Evolutionary conservation across 768 basidiomycete genomes (phyloP), one percentile per base, ranked within the genome.

Genomic region (Lactifluus pinguis): DNA sequence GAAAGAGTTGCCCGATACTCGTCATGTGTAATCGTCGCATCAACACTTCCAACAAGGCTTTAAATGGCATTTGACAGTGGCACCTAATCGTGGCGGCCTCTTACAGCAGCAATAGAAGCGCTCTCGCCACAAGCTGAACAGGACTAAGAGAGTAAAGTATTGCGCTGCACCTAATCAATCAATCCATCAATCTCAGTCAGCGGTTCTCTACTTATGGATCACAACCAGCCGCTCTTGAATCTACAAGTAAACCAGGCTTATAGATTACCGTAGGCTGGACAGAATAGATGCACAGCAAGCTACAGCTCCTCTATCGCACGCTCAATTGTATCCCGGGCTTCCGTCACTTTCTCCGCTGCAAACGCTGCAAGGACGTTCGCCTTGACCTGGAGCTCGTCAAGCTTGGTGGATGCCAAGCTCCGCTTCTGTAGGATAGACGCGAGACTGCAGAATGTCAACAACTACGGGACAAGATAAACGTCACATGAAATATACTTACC

Each of bases 301-400:
- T 63, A 69, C 53, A 69, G 61, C 44, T 69, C 66, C 42, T 59
- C 68, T 14, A 55, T 54, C 34, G 61, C 67, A 47, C 64, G 63
- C 45, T 59, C 66, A 17, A 68, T 57, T 2, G 56, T 57, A 45
- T 67, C 70, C 66, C 71, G 66, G 15, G 58, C 69, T 62, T 72
- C 70, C 42, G 65, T 69, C 11, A 65, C 68, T 63, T 74, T 72
- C 55, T 75, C 66, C 9, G 57, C 69, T 32, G 70, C 69, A 60
- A 92, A 92, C 0, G 87, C 82, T 15, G 74, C 71, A 51, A 93
- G 80, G 67, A 98, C 82, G 76, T 98, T 98, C 56, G 83, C 80
- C 77, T 95, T 98, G 71, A 89, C 81, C 74, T 91, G 89, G 69
- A 98, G 85, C 76, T 98, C 93, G 70, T 99, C 97, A 47, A 94